Conservation (phyloP, 129 eudicot species). For the Kitagawia praeruptora region DNA sequence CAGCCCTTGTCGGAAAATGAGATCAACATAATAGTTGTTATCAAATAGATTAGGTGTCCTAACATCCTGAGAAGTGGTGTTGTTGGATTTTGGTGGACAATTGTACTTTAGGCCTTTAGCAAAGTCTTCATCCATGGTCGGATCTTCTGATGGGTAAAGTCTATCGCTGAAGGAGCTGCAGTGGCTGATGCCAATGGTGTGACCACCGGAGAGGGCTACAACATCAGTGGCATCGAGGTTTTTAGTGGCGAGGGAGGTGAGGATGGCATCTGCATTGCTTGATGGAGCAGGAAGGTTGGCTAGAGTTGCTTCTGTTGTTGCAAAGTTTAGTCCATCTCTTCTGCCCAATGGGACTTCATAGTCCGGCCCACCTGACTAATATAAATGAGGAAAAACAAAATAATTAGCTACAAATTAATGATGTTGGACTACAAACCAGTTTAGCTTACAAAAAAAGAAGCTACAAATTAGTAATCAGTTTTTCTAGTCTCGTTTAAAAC, state of each 20-base stretch:
- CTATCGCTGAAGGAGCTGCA: conserved; percentile 38
- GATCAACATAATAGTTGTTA: conserved; percentile 45
- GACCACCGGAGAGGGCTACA: conserved; percentile 59
- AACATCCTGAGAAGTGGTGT: conserved; percentile 41
- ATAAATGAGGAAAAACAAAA: neutral
- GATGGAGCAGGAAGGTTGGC: conserved; percentile 52
- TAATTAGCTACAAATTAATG: neutral
- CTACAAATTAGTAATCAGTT: neutral
- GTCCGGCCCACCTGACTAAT: conserved; percentile 60
- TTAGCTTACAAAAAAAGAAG: neutral
- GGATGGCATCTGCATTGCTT: conserved; percentile 36
- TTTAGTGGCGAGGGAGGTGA: conserved; percentile 33
- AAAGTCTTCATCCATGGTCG: conserved; percentile 45
- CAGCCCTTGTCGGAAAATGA: conserved; percentile 47
- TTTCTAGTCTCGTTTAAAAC: neutral
- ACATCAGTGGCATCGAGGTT: conserved; percentile 43
- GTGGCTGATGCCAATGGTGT: conserved; percentile 54
- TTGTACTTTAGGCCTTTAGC: conserved; percentile 36
- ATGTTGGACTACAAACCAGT: too few relatives aligned
- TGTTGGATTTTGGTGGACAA: conserved; percentile 43
- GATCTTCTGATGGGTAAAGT: conserved; percentile 54
- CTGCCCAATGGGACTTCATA: conserved; percentile 57
- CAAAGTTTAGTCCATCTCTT: conserved; percentile 49
- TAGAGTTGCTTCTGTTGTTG: conserved; percentile 39
- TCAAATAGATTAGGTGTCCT: conserved; percentile 44